Evolutionary conservation across 495 filamentous ascomycete genomes (phyloP), one percentile per base, ranked within the genome.

Genomic region (Aspergillus steynii): DNA sequence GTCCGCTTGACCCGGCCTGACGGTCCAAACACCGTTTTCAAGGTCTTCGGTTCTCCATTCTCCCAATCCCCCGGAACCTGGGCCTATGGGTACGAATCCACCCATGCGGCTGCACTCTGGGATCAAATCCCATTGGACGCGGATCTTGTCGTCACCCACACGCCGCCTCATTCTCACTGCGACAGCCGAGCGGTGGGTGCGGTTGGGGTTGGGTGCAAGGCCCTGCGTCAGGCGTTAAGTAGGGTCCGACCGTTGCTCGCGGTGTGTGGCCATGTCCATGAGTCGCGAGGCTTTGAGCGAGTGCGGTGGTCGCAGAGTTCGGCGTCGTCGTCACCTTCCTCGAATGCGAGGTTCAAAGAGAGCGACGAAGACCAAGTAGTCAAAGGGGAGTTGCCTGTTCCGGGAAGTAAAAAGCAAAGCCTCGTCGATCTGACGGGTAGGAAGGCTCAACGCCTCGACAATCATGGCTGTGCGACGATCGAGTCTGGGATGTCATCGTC

Each of bases 31-130:
- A 92, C 87, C 37, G 75, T 71, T 28, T 90, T 95, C 73, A 88
- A 82, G 52, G 82, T 93, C 29, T 93, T 93, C 62, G 90, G 89
- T 5, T 93, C 89, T 2, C 91, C 90, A 1, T 88, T 82, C 61
- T 86, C 86, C 29, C 90, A 88, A 2, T 77, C 76, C 5, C 65
- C 76, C n/a, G 84, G 86, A 2, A 74, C 73, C 12, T 93, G 90
- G 90, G 90, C 90, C 0, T 94, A 91, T 65, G 80, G 84, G 64
- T 94, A 94, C 69, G 72, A 77, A 15, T 68, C 72, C 5, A 65
- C 68, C 5, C 68, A 81, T 45, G 85, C 84, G 14, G 60, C 67
- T 37, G 67, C 71, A 1, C 74, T 91, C 2, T 88, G 82, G 75
- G 68, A 68, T 48, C 62, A 71, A 29, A 78, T 83, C 27, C 80